Conservation (phyloP, 2,329 filamentous ascomycete genomes). For the Exophiala dermatitidis region DNA sequence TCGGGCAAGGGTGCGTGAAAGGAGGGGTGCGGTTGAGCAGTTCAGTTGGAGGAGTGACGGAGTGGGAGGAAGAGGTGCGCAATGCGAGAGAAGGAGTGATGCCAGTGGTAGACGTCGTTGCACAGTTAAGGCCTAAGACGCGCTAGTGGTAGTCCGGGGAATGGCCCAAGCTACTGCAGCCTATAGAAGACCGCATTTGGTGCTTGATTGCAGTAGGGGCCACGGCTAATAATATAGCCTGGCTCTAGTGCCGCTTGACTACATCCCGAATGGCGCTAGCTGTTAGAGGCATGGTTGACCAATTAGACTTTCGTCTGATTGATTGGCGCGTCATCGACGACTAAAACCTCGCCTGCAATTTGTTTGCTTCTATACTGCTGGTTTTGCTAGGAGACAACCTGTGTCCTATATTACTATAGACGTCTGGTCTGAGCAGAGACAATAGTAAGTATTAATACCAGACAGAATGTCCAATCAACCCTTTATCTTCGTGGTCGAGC, state of each 20-base stretch:
- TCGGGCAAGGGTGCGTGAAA: not conserved
- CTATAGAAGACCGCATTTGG: too few species aligned
- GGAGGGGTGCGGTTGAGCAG: not conserved
- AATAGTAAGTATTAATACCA: not conserved
- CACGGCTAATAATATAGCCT: too few species aligned
- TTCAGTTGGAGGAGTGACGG: not conserved
- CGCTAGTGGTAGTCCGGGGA: too few species aligned
- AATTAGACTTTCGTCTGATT: too few species aligned
- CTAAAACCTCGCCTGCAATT: not conserved
- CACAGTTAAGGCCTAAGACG: too few species aligned
- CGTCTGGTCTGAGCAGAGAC: not conserved
- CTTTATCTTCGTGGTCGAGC: slow-evolving; percentile 89
- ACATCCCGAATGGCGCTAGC: too few species aligned
- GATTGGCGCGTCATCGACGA: too few species aligned
- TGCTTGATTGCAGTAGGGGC: too few species aligned
- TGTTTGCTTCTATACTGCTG: not conserved
- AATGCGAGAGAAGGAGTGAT: not conserved
- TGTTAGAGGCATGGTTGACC: too few species aligned
- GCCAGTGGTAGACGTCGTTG: not conserved
- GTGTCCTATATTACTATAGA: not conserved
- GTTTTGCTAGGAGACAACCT: not conserved
- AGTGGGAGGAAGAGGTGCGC: not conserved
- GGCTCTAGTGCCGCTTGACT: too few species aligned
- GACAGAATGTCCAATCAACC: slow-evolving; percentile 25
- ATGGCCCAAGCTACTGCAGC: too few species aligned